phyloP scores from a whole-genome alignment of 2,329 filamentous ascomycete genomes.

The Ilyonectria destructans region DNA sequence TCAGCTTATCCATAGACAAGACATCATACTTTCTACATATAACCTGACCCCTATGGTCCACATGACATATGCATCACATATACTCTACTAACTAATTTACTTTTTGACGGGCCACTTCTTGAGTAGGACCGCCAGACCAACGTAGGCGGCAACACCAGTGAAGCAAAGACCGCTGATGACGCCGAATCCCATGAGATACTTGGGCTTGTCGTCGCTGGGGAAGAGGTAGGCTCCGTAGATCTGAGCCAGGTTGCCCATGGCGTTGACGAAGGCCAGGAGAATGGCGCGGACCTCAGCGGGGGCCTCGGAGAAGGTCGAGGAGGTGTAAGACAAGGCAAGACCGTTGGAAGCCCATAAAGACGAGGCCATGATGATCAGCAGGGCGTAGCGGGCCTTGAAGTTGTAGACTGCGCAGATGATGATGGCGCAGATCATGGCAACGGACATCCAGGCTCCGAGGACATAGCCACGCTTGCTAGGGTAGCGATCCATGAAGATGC shows the following conservation, averaged over 20 bases:
- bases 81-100: slow-evolving; percentile 6
- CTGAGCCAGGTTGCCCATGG: slow-evolving; percentile 69
- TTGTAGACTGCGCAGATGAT: slow-evolving; percentile 65
- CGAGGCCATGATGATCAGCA: slow-evolving; percentile 70
- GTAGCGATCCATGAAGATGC: slow-evolving; percentile 64
- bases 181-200: slow-evolving; percentile 64
- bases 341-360: slow-evolving; percentile 70
- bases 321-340: slow-evolving; percentile 66
- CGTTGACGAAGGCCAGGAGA: slow-evolving; percentile 68
- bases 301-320: slow-evolving; percentile 67
- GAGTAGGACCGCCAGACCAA: slow-evolving; percentile 28
- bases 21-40: too few species aligned
- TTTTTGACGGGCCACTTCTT: slow-evolving; percentile 27
- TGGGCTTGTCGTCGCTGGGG: slow-evolving; percentile 63
- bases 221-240: slow-evolving; percentile 72
- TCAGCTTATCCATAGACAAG: too few species aligned
- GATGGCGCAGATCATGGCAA: slow-evolving; percentile 48
- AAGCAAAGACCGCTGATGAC: slow-evolving; percentile 44
- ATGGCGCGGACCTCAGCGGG: slow-evolving; percentile 64
- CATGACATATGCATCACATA: too few species aligned
- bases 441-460: slow-evolving; percentile 29
- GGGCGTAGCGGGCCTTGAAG: slow-evolving; percentile 67
- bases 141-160: slow-evolving; percentile 31
- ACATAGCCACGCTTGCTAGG: slow-evolving; percentile 43
- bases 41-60: too few species aligned